Evolutionary conservation across 2,329 filamentous ascomycete species (phyloP).

Genomic region (Hawksworthiomyces lignivorus): DNA sequence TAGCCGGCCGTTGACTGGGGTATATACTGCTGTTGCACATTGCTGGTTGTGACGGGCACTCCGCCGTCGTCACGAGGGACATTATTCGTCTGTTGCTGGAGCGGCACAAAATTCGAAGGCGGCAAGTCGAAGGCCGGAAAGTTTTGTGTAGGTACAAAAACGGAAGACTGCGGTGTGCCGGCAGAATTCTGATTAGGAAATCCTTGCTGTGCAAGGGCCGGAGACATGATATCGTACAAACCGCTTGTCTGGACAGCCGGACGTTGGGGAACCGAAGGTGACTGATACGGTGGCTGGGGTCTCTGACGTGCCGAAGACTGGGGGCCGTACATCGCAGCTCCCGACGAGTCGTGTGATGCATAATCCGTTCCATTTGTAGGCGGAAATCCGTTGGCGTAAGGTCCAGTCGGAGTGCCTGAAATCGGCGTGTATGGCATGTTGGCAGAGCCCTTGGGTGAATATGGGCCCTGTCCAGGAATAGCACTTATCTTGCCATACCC

Average conservation of each 20-base stretch:
- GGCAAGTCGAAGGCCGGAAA: slow-evolving; percentile 57
- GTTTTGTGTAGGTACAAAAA: slow-evolving; percentile 53
- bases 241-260: slow-evolving; percentile 39
- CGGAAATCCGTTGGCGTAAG: slow-evolving; percentile 25
- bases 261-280: slow-evolving; percentile 34
- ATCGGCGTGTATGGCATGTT: slow-evolving; percentile 37
- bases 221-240: slow-evolving; percentile 45
- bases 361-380: slow-evolving; percentile 34
- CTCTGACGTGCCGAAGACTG: slow-evolving; percentile 7
- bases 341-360: slow-evolving; percentile 31
- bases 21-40: slow-evolving; percentile 21
- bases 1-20: slow-evolving; percentile 36
- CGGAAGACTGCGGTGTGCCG: slow-evolving; percentile 36
- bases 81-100: slow-evolving; percentile 30
- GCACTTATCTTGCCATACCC: slow-evolving; percentile 29
- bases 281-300: slow-evolving; percentile 27
- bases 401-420: slow-evolving; percentile 32
- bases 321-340: slow-evolving; percentile 22
- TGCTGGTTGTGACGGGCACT: slow-evolving; percentile 6
- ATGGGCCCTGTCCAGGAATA: slow-evolving; percentile 26
- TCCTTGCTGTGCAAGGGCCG: slow-evolving; percentile 41
- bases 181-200: slow-evolving; percentile 39
- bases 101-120: slow-evolving; percentile 44
- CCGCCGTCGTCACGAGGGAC: slow-evolving; percentile 25
- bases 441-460: slow-evolving; percentile 36